Evolutionary conservation across 2,329 filamentous ascomycete genomes (phyloP).

Genomic region (Phialophora macrospora): DNA sequence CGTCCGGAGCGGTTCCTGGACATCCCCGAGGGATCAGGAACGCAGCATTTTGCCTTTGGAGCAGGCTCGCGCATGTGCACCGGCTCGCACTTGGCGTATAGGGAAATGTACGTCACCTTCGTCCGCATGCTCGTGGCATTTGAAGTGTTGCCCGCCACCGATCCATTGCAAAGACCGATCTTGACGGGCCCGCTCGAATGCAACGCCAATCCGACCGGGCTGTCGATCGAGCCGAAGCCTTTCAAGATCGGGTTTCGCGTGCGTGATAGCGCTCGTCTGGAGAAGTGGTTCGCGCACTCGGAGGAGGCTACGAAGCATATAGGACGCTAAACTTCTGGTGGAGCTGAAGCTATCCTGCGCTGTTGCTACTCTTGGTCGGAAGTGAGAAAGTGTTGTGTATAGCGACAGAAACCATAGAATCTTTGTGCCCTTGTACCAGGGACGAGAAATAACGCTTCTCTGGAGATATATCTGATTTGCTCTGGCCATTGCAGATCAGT

Average conservation of each 20-base stretch:
- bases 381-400: no score
- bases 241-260: slow-evolving; percentile 29
- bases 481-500: no score
- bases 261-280: no score
- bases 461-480: no score
- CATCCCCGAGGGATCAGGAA: slow-evolving; percentile 57
- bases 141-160: slow-evolving; percentile 28
- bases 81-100: slow-evolving; percentile 38
- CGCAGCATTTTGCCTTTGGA: slow-evolving; percentile 44
- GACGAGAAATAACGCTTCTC: no score
- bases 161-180: slow-evolving; percentile 17
- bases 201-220: slow-evolving; percentile 33
- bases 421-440: no score
- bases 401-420: no score
- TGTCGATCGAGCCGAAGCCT: slow-evolving; percentile 20
- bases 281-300: no score
- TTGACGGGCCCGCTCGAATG: slow-evolving; percentile 36
- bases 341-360: no score
- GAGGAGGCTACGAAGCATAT: no score
- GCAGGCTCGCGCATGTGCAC: slow-evolving; percentile 37
- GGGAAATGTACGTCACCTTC: slow-evolving; percentile 38
- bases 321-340: no score
- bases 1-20: slow-evolving; percentile 70
- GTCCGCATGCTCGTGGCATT: slow-evolving; percentile 36
- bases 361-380: no score